These are phyloP conservation scores for Paulownia fortunei DNA, from an alignment of 257 asterid species.

Conservation along the genomic window DNA sequence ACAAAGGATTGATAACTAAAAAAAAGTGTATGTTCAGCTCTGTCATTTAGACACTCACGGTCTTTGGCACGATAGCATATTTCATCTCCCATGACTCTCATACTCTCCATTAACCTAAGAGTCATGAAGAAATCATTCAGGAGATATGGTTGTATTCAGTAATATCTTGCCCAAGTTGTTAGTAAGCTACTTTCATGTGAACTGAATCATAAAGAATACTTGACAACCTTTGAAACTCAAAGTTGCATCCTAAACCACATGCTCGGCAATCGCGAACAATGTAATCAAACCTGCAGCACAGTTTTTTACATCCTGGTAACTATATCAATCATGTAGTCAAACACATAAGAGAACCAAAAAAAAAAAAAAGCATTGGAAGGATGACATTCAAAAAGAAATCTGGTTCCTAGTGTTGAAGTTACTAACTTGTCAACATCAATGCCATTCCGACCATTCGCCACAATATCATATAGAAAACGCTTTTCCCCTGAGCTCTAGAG, in stretches of 20 bases:
- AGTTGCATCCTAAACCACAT: conserved; percentile 91
- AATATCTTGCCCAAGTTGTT: not conserved
- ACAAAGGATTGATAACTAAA: conserved; percentile 30
- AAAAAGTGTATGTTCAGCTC: not conserved
- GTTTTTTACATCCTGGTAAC: not conserved
- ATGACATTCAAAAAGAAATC: conserved; percentile 23
- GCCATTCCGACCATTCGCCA: conserved; percentile 98
- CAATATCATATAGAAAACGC: conserved; percentile 84
- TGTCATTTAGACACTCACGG: conserved; percentile 48
- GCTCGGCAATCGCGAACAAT: conserved; percentile 89
- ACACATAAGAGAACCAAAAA: not conserved
- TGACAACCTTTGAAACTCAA: conserved; percentile 80
- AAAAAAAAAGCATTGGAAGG: not conserved
- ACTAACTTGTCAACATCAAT: conserved; percentile 98
- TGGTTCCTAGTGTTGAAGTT: conserved; percentile 25
- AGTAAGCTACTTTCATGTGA: conserved; percentile 8
- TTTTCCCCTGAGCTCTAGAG: conserved; percentile 77
- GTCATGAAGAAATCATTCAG: conserved; percentile 23
- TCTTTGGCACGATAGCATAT: conserved; percentile 94
- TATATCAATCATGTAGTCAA: conserved; percentile 21
- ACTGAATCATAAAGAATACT: conserved; percentile 21
- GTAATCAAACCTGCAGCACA: conserved; percentile 82
- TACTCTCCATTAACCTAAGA: conserved; percentile 84
- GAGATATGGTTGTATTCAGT: not conserved
- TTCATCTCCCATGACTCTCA: conserved; percentile 94